Base-by-base conservation (phyloP, 2,329 filamentous ascomycete species). In the Onygenales sp. region DNA sequence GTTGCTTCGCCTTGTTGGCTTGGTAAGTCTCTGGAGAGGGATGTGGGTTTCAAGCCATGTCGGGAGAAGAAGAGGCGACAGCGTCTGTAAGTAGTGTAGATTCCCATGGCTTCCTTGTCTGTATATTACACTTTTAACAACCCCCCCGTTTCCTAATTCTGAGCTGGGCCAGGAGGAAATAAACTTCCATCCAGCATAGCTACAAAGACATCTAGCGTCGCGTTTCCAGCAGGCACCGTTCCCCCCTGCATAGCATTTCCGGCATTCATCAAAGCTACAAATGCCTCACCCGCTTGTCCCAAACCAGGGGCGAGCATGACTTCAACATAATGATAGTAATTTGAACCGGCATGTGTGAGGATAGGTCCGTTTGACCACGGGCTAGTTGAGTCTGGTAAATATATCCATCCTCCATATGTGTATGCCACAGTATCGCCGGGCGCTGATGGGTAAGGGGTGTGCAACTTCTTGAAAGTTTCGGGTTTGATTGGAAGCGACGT, bases 321-420 rank as follows among this genome's bases (percentile, higher is more conserved):
- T n/a, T 46, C 43, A 13, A 9, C 51, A 21, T 50, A 50, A 36
- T 46, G n/a, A 4, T 36, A 32, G 2, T 7, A 14, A 39, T 53
- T 53, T 6, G 54, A 53, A 2, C 54, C 51, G 9, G 46, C 46
- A 49, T 55, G 51, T 6, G 21, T 27, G 21, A 55, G 37, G 17
- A 49, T 34, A 42, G 54, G 54, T 4, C 54, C 47, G 36, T 53
- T 53, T 21, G 51, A 10, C 54, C 54, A 55, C 6, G 50, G 51
- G 32, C 32, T 44, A 3, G 31, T 17, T 27, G 54, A 45, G 13
- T 31, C 45, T 13, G 53, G 34, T n/a, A 37, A 36, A 36, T 40
- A 53, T 6, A 45, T 36, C 54, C 51, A 55, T 6, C 54, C 54
- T n/a, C 54, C 54, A 44, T 47, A 49, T 13, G 54, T 55, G 37